Evolutionary conservation across 2,329 filamentous ascomycete species (phyloP), one percentile per base, ranked within the genome.

Genomic region (Sphaerostilbella broomeana): DNA sequence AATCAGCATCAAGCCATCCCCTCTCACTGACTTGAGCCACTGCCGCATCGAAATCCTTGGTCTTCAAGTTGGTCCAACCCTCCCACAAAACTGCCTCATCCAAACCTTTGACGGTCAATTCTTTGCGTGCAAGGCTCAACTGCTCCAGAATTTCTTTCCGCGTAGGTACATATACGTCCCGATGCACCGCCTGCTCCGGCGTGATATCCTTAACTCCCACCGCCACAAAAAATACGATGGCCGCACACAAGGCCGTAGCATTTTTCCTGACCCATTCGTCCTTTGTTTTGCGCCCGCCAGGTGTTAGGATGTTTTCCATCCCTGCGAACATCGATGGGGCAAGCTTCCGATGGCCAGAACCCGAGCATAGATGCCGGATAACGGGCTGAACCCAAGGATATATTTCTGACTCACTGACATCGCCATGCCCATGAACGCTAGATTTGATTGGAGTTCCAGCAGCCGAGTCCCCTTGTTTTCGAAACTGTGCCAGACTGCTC

Each of bases 291-390:
- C 53, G 57, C n/a, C 70, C 69, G 10, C 59, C 57, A 0, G 68
- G 67, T 2, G 59, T 56, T 9, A 69, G 51, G 34, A 77, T 70
- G 13, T 66, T 62, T 67, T 83, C 81, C 36, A 88, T 71, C 1
- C 85, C 87, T 0, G 85, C 81, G 34, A 86, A 75, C 1, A 94
- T 73, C 38, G 87, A 84, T 0, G 84, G 83, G 1, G 77, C 77
- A 3, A 88, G 72, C 4, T 67, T 69, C 6, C 74, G 70, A 1
- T 79, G 75, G 1, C 70, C 68, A 8, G 86, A 69, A 17, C 73
- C 70, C 26, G 70, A 71, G 56, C 83, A 64, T 9, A 94, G 60
- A 42, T 72, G 73, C 17, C 83, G 74, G 7, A 86, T 77, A 1
- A 76, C 72, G 1, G 81, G 76, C 54, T 79, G 77, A n/a, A 82